Evolutionary conservation across 345 rosid genomes (phyloP).

Genomic region (Gossypium mustelinum): DNA sequence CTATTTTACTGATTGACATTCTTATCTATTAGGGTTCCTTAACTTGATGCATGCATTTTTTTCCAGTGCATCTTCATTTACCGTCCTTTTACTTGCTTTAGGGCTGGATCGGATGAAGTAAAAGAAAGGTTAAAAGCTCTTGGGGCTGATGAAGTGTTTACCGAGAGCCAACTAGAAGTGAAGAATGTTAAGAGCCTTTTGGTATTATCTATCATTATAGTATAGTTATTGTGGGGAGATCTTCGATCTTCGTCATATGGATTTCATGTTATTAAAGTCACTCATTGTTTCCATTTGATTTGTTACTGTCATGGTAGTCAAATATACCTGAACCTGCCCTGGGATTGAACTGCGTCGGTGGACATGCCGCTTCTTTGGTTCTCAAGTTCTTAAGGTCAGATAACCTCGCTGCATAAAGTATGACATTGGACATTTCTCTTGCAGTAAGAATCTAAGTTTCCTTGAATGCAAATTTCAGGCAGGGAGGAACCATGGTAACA

Average conservation of each 20-base stretch:
- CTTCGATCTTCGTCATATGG: background rate
- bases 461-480: slow-evolving; percentile 28
- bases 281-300: slow-evolving; percentile 4
- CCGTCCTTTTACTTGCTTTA: slow-evolving; percentile 25
- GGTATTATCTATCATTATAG: slow-evolving; percentile 40
- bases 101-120: slow-evolving; percentile 71
- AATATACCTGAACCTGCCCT: slow-evolving; percentile 63
- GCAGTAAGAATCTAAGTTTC: background rate
- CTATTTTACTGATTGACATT: background rate
- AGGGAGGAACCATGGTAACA: slow-evolving; percentile 86
- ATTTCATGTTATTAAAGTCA: background rate
- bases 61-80: background rate
- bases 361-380: slow-evolving; percentile 74
- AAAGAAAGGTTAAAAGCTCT: slow-evolving; percentile 53
- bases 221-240: background rate
- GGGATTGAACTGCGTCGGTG: slow-evolving; percentile 92
- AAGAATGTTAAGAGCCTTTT: slow-evolving; percentile 77
- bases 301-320: slow-evolving; percentile 30
- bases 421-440: background rate
- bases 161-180: slow-evolving; percentile 66
- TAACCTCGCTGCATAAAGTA: background rate
- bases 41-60: background rate
- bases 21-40: background rate
- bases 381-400: slow-evolving; percentile 68
- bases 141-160: slow-evolving; percentile 78